Base-by-base conservation (phyloP, 192 early-diverging fungal species). In the Linnemannia exigua region DNA sequence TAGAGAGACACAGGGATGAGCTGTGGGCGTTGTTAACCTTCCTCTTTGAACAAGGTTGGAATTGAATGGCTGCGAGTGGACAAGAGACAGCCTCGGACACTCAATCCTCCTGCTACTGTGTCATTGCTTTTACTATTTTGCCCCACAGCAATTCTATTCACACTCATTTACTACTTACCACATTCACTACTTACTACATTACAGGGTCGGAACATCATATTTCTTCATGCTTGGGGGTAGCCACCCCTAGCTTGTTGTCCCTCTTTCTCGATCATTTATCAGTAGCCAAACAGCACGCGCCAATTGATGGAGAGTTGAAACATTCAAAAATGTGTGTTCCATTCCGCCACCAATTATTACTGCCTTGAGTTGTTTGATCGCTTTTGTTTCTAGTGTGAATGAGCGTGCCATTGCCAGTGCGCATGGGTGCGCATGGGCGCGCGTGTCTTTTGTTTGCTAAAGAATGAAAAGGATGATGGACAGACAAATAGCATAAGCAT, bases 71-170 rank as follows among this genome's bases (percentile, higher is more conserved):
- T 17, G 3, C 16, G 3, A 50, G 51, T n/a, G 51, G 52, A 54
- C 17, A 54, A 54, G 52, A n/a, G n/a, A 44, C 41, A 6, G 41
- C 41, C 28, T 63, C 58, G 58, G 58, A 63, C 58, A 31, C 28
- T 63, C 58, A 63, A 63, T 63, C 58, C 9, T 63, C 58, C 28
- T 63, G 5, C 19, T 52, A 1, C 47, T 48, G 1, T 2, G n/a
- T n/a, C 22, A 8, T 8, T 58, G 3, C n/a, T 58, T 22, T 8
- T 54, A 5, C n/a, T 31, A 28, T 5, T 63, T 61, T 63, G 58
- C 58, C 58, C 58, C 58, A 63, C 58, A 63, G 31, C 58, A 31
- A 63, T 63, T 63, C 25, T 52, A 16, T 54, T 54, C 52, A 54
- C 11, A 54, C 17, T 16, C n/a, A n/a, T n/a, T n/a, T n/a, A n/a